Base-by-base conservation (phyloP, 768 basidiomycete genomes). In the Tulasnella calospora region DNA sequence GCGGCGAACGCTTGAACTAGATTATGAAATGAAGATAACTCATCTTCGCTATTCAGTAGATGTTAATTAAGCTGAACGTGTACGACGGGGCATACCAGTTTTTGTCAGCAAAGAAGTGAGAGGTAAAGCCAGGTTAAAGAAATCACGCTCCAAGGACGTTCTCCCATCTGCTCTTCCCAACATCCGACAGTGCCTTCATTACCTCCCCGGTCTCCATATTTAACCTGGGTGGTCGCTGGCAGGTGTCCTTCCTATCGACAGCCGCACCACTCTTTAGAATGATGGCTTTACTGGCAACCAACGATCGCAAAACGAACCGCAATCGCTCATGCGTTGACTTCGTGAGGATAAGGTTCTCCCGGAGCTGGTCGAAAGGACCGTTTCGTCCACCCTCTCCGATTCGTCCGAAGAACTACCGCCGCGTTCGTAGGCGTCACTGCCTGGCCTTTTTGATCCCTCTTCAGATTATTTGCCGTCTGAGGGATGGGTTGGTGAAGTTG, bases 121-220 rank as follows among this genome's bases (percentile, higher is more conserved):
- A 21, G 46, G 17, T 21, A 17, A 17, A 47, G 19, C 46, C 19
- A 47, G 44, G 13, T 46, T 46, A 46, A 46, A 4, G 44, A 57
- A 57, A 2, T 57, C 23, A 57, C n/a, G 76, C 67, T n/a, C 84
- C 85, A 69, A 85, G 79, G 74, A 85, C 84, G 77, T 83, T 79
- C 57, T 83, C 81, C 85, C 85, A 86, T 19, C 79, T 81, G 46
- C 84, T 74, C 17, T 81, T 27, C 21, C 94, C 95, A 27, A 94
- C 88, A 77, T 94, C 94, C 67, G 93, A 89, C 71, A 98, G 85
- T 33, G 94, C 92, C 76, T 94, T 87, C 84, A 96, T 94, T 0
- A 96, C 92, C 81, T 98, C 96, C 0, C 86, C 86, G 80, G 91
- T 89, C 83, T 97, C 96, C 80, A 97, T 82, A 82, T 94, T 95